A percentile compares a stretch with the other conserved stretches of the same genome.
These are phyloP conservation scores for Plasmodium vinckei DNA, from an alignment of 169 alveolate genomes.

Conservation along the genomic window DNA sequence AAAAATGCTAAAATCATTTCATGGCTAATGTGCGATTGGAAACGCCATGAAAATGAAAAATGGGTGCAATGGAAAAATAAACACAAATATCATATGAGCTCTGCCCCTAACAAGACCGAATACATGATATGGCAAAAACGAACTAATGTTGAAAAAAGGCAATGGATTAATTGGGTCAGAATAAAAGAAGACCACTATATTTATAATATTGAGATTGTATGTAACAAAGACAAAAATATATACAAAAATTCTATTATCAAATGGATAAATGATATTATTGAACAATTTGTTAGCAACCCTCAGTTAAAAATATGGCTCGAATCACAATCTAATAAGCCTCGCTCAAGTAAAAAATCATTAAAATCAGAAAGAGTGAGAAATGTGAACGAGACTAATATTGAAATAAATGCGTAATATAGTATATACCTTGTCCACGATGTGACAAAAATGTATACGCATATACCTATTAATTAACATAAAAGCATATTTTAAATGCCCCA, in stretches of 20 bases:
- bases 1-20: background rate
- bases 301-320: background rate
- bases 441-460: too few species aligned
- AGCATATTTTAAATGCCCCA: too few species aligned
- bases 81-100: background rate
- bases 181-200: background rate
- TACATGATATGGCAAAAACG: background rate
- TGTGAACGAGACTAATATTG: too few species aligned
- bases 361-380: too few species aligned
- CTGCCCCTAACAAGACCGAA: background rate
- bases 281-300: background rate
- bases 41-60: background rate
- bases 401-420: too few species aligned
- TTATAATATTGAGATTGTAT: background rate
- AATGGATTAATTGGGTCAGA: background rate
- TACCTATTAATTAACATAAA: too few species aligned
- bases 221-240: background rate
- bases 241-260: background rate
- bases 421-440: too few species aligned
- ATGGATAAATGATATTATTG: background rate
- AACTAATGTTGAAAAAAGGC: background rate
- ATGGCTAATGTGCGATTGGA: constrained; percentile 2
- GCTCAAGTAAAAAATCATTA: too few species aligned
- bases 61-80: background rate
- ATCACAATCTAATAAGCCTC: background rate